phyloP scores from a whole-genome alignment of 768 basidiomycete genomes.

The Myochromella boudieri region DNA sequence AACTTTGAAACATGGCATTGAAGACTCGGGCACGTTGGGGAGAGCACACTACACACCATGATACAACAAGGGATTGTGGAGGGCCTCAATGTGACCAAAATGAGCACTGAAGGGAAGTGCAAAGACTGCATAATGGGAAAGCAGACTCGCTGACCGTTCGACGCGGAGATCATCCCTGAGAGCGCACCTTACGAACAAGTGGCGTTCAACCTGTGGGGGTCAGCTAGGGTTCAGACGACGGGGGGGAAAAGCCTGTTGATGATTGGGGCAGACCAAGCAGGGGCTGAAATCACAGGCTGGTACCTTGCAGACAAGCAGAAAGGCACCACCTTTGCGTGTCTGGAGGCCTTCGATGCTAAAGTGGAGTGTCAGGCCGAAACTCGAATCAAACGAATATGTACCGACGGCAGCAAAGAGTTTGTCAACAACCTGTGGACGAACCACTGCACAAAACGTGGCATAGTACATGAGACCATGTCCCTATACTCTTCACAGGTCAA shows the following conservation, averaged over 20 bases:
- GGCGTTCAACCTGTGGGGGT: not conserved
- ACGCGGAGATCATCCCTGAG: not conserved
- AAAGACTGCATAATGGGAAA: constrained; percentile 2
- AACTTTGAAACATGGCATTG: not conserved
- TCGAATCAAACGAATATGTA: not conserved
- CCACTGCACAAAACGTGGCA: not conserved
- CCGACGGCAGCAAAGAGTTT: not conserved
- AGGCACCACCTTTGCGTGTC: not conserved
- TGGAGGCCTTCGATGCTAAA: not conserved
- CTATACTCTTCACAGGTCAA: not conserved
- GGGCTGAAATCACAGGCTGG: not conserved
- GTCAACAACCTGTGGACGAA: not conserved
- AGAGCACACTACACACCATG: not conserved
- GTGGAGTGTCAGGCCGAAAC: not conserved
- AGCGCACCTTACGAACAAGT: not conserved
- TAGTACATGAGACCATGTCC: not conserved
- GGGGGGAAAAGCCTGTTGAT: not conserved
- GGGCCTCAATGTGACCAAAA: not conserved
- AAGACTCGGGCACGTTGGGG: not conserved
- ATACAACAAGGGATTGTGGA: not conserved
- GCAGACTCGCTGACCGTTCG: not conserved
- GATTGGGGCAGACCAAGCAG: not conserved
- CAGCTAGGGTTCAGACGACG: not conserved
- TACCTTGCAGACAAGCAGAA: constrained; percentile 4
- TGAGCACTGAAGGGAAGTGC: not conserved